phyloP scores from a whole-genome alignment of 495 filamentous ascomycete genomes.

The Halenospora varia region DNA sequence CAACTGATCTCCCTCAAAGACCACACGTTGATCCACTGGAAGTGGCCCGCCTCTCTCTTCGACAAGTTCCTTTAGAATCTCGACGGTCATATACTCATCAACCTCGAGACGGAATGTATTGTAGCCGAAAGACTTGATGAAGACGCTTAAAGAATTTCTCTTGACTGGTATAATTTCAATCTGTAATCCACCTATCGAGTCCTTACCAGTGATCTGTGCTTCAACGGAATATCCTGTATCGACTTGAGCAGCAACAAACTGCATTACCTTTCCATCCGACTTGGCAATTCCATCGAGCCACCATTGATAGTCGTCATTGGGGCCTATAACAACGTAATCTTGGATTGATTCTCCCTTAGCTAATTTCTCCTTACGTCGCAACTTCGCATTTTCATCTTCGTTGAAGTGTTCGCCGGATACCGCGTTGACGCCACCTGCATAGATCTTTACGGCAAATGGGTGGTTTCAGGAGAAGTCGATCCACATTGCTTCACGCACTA shows the following conservation, averaged over 20 bases:
- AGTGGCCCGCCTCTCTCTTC: constrained; percentile 11
- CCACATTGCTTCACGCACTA: constrained; percentile 44
- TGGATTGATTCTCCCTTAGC: too few species aligned
- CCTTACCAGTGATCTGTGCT: constrained; percentile 41
- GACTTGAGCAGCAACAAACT: constrained; percentile 42
- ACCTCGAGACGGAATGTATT: constrained; percentile 18
- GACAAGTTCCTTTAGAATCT: constrained; percentile 26
- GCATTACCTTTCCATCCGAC: constrained; percentile 30
- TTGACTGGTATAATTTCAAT: constrained; percentile 39
- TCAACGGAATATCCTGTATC: constrained; percentile 45
- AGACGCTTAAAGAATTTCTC: constrained; percentile 3
- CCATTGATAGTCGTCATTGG: constrained; percentile 30
- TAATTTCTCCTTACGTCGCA: too few species aligned
- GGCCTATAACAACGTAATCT: constrained; percentile 46
- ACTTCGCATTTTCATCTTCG: too few species aligned
- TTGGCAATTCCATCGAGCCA: constrained; percentile 46
- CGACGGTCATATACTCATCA: constrained; percentile 10
- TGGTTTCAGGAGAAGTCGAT: constrained; percentile 29
- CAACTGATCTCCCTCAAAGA: constrained; percentile 21
- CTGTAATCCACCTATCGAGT: constrained; percentile 40
- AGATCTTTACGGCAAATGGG: constrained; percentile 41
- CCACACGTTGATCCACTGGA: not conserved
- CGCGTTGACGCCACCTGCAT: constrained; percentile 43
- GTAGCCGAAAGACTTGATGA: constrained; percentile 27
- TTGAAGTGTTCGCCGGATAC: constrained; percentile 37